Evolutionary conservation across 805 yeast species (phyloP), one percentile per base, ranked within the genome.

Genomic region (Candida maris): DNA sequence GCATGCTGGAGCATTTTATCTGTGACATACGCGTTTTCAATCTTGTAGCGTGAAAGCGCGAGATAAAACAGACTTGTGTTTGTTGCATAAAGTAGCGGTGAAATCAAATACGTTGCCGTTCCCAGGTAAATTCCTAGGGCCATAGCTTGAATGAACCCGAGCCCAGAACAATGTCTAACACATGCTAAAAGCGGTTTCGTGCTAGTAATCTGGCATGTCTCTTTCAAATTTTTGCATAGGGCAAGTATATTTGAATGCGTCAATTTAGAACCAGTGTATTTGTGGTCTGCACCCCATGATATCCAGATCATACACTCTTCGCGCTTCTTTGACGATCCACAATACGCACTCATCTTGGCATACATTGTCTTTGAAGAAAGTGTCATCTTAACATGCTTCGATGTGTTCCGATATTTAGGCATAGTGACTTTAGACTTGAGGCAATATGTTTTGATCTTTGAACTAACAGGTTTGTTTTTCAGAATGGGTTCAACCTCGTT

Each of bases 111-210:
- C 0, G 98, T 91, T 1, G 95, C 74, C 0, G 93, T 77, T 0
- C 99, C 98, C 38, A 85, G 64, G 52, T 81, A 93, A 0, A 83
- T 79, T 4, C 98, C 98, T 45, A 93, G 57, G 24, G 89, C 61
- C 37, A 79, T 79, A n/a, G 95, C 73, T 57, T 87, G 91, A 19
- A 93, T 63, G 55, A 93, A 89, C 0, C 99, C 99, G 19, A 91
- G 59, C 0, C 97, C 97, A 2, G 73, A 62, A 2, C 86, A 76
- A 48, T 89, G 91, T 29, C 94, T 76, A 6, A 86, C 94, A 58
- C 96, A 80, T 0, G 96, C 95, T 27, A 91, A 69, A 5, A 93
- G 67, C 0, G 96, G 81, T 27, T 77, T 75, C 22, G 74, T 71
- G 26, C 84, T 73, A 10, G 81, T 71, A 62, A 93, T 68, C 42